Base-by-base conservation (phyloP, 176 grass and related monocot species). In the Lolium rigidum region DNA sequence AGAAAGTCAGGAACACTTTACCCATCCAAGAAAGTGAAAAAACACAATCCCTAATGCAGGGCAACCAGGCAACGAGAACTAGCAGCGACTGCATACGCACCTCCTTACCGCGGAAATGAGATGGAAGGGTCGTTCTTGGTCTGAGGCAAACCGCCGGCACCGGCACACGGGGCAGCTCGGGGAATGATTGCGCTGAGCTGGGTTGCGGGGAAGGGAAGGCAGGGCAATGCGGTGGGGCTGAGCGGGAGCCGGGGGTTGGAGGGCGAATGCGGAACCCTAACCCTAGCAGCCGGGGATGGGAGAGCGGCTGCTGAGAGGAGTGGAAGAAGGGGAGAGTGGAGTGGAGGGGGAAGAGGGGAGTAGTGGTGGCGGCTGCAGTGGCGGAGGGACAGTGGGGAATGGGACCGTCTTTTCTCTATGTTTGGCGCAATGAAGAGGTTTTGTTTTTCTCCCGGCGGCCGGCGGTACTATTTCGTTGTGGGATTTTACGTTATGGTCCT, bases 191-290 rank as follows among this genome's bases (percentile, higher is more conserved):
- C 18, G 60, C 41, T 22, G 51, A 55, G 80, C 14, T 76, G 47
- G 58, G 68, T 68, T 43, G 83, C 78, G 57, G 73, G 43, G 68
- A 10, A 66, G 44, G 69, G 56, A 75, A 84, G 4, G 68, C 69
- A 11, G 38, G 1, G 56, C 71, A 55, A 57, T 58, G 74, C 76
- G 50, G 70, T 83, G 81, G 77, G 58, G 76, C 2, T 28, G 20
- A 7, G 39, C 5, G 15, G 39, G 20, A 6, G 66, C 12, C n/a
- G 25, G 70, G 43, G 39, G 49, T 22, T 9, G 50, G 68, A 76
- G 39, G 85, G 85, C 75, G 9, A 28, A 26, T 8, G 81, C 25
- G 61, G 69, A 91, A 77, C 76, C 89, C 89, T 88, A 91, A 81
- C 77, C 82, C 85, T 80, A 25, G 80, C 37, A 78, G 51, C 18